A percentile compares a stretch with the other conserved stretches of the same genome.
Evolutionary conservation across 768 basidiomycete genomes (phyloP).

Genomic region (Multifurca ochricompacta): DNA sequence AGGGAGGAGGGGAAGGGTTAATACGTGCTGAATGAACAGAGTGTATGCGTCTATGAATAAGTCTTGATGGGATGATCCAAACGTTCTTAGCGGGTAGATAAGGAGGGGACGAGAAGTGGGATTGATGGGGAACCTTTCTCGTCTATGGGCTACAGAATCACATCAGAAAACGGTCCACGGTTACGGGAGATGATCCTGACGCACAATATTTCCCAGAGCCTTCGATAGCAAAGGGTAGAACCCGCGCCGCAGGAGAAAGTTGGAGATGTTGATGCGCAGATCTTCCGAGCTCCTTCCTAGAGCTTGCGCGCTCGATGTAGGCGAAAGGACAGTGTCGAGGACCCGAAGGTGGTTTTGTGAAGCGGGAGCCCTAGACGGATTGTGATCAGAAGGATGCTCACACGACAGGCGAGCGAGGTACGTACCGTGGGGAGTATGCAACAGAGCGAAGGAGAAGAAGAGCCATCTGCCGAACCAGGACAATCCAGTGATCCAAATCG

Average conservation of each 20-base stretch:
- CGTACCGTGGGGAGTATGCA: conserved; percentile 44
- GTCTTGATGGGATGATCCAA: conserved; percentile 3
- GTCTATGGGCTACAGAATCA: conserved; percentile 42
- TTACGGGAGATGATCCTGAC: conserved; percentile 23
- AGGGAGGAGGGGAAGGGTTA: conserved; percentile 60
- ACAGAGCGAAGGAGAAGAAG: conserved; percentile 46
- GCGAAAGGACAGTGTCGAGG: conserved; percentile 4
- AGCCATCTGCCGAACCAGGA: conserved; percentile 44
- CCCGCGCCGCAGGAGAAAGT: neutral
- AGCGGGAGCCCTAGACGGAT: neutral
- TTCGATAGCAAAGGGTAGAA: conserved; percentile 4
- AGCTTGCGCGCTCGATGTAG: conserved; percentile 1
- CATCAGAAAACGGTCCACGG: neutral
- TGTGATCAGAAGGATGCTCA: neutral
- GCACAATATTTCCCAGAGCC: conserved; percentile 50
- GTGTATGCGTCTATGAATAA: conserved; percentile 10
- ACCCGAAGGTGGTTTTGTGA: conserved; percentile 1
- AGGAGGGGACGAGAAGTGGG: conserved; percentile 52
- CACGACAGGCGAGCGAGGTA: conserved; percentile 7
- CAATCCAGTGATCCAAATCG: conserved; percentile 47
- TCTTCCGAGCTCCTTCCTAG: conserved; percentile 5
- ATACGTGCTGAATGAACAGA: conserved; percentile 4
- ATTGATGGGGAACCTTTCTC: conserved; percentile 48
- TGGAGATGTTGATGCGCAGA: conserved; percentile 1
- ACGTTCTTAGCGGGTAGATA: conserved; percentile 48